Percentiles rank a stretch among this genome's conserved stretches.
Evolutionary conservation across 805 yeast species (phyloP).

Genomic region (Metschnikowia hibisci): DNA sequence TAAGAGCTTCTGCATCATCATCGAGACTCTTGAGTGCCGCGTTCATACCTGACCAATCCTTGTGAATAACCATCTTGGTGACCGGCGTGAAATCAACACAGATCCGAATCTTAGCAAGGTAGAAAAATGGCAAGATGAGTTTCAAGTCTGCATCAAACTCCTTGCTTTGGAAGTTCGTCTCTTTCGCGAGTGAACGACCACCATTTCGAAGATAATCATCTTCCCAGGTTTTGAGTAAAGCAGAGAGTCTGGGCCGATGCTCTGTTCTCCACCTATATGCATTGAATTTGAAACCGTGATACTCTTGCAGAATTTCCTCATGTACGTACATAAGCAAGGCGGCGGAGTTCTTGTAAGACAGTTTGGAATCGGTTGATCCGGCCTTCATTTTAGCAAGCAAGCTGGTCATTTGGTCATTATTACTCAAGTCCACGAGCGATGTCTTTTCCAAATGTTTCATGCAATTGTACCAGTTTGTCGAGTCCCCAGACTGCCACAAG

Average conservation of each 20-base stretch:
- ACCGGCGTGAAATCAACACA: slow-evolving; percentile 60
- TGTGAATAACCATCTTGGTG: slow-evolving; percentile 54
- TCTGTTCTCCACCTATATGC: slow-evolving; percentile 65
- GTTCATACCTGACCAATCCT: slow-evolving; percentile 70
- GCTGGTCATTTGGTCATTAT: slow-evolving; percentile 46
- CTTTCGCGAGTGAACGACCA: slow-evolving; percentile 55
- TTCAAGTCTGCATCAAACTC: slow-evolving; percentile 55
- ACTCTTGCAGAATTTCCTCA: slow-evolving; percentile 57
- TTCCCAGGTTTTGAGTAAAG: slow-evolving; percentile 66
- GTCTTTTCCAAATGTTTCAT: slow-evolving; percentile 8
- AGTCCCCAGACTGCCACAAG: slow-evolving; percentile 53
- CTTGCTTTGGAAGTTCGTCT: slow-evolving; percentile 46
- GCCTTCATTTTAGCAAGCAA: slow-evolving; percentile 46
- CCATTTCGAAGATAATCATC: slow-evolving; percentile 55
- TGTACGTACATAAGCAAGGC: slow-evolving; percentile 62
- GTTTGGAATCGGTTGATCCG: slow-evolving; percentile 29
- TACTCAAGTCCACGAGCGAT: slow-evolving; percentile 50
- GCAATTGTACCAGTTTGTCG: slow-evolving; percentile 48
- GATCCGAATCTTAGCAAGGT: slow-evolving; percentile 64
- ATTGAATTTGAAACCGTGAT: slow-evolving; percentile 23
- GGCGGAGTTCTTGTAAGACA: slow-evolving; percentile 48
- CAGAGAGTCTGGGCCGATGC: slow-evolving; percentile 54
- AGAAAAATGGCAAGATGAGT: slow-evolving; percentile 60
- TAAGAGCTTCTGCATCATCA: slow-evolving; percentile 57
- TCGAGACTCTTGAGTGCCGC: slow-evolving; percentile 40